Conservation (phyloP, 257 asterid genomes). For the Ilex asprella region DNA sequence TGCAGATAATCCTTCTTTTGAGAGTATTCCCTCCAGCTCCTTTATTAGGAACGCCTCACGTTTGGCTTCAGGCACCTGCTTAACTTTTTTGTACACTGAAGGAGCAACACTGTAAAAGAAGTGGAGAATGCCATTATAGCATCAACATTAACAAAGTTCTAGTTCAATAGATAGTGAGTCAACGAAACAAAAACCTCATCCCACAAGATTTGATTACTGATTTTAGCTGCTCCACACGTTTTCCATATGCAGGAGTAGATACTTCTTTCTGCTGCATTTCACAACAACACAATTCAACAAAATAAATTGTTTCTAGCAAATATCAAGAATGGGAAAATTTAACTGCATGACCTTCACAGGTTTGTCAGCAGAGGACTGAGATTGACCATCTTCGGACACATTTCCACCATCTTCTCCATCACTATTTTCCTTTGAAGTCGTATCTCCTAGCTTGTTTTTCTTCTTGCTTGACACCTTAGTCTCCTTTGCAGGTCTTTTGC, state of each 20-base stretch:
- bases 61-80: slow-evolving; percentile 66
- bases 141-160: slow-evolving; percentile 1
- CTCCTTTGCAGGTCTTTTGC: slow-evolving; percentile 44
- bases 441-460: slow-evolving; percentile 40
- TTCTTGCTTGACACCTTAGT: slow-evolving; percentile 38
- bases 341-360: slow-evolving; percentile 37
- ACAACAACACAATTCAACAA: slow-evolving; percentile 14
- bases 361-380: slow-evolving; percentile 44
- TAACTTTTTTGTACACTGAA: slow-evolving; percentile 73
- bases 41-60: slow-evolving; percentile 67
- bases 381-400: slow-evolving; percentile 54
- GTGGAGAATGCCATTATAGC: slow-evolving; percentile 3
- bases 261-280: slow-evolving; percentile 56
- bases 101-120: slow-evolving; percentile 61
- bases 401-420: slow-evolving; percentile 41
- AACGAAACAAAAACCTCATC: slow-evolving; percentile 57
- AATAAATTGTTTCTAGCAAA: slow-evolving; percentile 3
- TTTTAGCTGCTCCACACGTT: slow-evolving; percentile 74
- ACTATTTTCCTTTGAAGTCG: slow-evolving; percentile 38
- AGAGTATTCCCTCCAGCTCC: slow-evolving; percentile 77
- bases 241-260: slow-evolving; percentile 57
- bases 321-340: background rate
- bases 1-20: slow-evolving; percentile 78
- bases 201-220: slow-evolving; percentile 93
- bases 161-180: background rate